Base-by-base conservation (phyloP, 2,329 filamentous ascomycete species). In the Huntiella omanensis region DNA sequence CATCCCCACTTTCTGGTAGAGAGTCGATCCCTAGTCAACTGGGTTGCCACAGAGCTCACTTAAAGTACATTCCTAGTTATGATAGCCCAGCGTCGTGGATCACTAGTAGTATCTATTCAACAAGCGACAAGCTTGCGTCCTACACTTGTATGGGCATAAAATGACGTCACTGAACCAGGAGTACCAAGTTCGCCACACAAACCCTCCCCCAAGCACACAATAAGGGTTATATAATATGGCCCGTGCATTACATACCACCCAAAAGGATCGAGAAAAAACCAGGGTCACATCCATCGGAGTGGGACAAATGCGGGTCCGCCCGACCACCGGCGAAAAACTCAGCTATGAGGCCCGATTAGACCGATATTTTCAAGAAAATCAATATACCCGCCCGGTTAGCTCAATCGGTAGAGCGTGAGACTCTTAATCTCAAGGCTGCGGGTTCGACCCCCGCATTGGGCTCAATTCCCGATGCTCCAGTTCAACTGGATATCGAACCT, bases 331-430 rank as follows among this genome's bases (percentile, higher is more conserved):
- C 2, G 8, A 28, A 28, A 39, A 16, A 39, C 2, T 39, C 16
- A 7, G 4, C 11, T 39, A 16, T 17, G 5, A 16, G 13, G 3
- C 37, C 13, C 15, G 16, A 39, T 39, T 11, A 10, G 8, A 16
- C 37, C 16, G 4, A 12, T n/a, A 40, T 12, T 1, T 7, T 10
- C 15, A 40, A 17, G 16, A 40, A 11, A 6, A 19, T 12, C 4
- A 1, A 10, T 2, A 16, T 11, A 13, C 50, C 38, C 42, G 67
- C 68, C 67, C 63, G 67, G 68, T 66, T 76, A 75, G 71, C 71
- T 75, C 71, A 75, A 75, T 75, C 70, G 70, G 71, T 77, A 79
- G 74, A 79, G 74, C 74, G 73, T 77, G 69, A 76, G 74, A 77
- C 75, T 78, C 75, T 73, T 71, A 72, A 61, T 62, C 60, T 61